Evolutionary conservation across 106 monocot species (phyloP).

Genomic region (Dendrobium catenatum): DNA sequence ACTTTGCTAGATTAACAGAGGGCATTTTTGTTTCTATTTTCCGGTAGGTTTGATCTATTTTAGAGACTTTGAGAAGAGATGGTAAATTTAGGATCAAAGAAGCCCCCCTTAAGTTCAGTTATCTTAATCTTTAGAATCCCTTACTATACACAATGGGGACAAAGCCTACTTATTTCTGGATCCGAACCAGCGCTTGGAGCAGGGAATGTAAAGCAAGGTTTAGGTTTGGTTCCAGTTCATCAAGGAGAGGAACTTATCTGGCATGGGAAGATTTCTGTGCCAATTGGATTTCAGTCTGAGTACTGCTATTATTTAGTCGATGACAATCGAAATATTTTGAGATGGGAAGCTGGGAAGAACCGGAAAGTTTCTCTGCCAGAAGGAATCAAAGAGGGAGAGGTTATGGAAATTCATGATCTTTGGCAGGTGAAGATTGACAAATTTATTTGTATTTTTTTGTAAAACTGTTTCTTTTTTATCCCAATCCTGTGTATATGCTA

Average conservation of each 20-base stretch:
- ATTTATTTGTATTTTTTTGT: neutral
- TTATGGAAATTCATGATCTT: slow-evolving; percentile 69
- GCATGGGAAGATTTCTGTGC: slow-evolving; percentile 53
- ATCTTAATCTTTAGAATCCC: slow-evolving; percentile 65
- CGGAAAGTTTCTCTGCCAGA: slow-evolving; percentile 53
- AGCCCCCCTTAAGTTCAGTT: slow-evolving; percentile 35
- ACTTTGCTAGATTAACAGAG: neutral
- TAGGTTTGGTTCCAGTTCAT: slow-evolving; percentile 58
- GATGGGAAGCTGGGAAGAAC: slow-evolving; percentile 66
- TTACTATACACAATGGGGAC: slow-evolving; percentile 88
- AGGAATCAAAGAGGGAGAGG: slow-evolving; percentile 47
- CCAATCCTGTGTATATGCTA: neutral
- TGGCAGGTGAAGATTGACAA: slow-evolving; percentile 62
- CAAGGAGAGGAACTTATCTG: slow-evolving; percentile 72
- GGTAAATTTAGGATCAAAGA: slow-evolving; percentile 34
- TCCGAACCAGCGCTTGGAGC: slow-evolving; percentile 59
- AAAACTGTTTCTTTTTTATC: neutral
- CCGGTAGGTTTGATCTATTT: neutral
- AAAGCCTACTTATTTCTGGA: slow-evolving; percentile 69
- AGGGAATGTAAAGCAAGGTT: slow-evolving; percentile 68
- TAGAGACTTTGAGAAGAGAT: slow-evolving; percentile 17
- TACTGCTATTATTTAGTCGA: slow-evolving; percentile 85
- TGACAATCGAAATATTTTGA: slow-evolving; percentile 62
- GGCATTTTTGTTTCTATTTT: neutral
- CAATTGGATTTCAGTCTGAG: slow-evolving; percentile 51